Conservation (phyloP, 78 protist genomes). For the Dictyostelium capitatum region DNA sequence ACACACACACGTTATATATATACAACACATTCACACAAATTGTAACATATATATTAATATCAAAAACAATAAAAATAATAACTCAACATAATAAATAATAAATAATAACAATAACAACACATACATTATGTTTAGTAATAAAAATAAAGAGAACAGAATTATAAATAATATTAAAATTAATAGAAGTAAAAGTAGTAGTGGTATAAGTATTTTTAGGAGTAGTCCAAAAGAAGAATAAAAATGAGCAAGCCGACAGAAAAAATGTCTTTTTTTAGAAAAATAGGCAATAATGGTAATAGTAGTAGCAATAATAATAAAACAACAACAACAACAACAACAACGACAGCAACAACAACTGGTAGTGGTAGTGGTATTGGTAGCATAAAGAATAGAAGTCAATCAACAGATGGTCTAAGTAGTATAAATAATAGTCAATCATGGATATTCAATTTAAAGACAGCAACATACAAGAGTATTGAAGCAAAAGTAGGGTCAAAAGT, state of each 20-base stretch:
- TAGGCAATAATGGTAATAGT: not conserved
- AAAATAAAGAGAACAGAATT: constrained; percentile 6
- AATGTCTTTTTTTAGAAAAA: constrained; percentile 29
- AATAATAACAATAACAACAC: not conserved
- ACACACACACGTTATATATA: not conserved
- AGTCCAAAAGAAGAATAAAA: not conserved
- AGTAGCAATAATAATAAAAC: not conserved
- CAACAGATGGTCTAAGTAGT: constrained; percentile 5
- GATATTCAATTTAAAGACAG: constrained; percentile 25
- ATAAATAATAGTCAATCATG: constrained; percentile 16
- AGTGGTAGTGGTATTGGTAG: too few species aligned
- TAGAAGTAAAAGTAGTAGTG: not conserved
- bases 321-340: not conserved
- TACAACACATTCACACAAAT: not conserved
- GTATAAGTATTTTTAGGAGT: not conserved
- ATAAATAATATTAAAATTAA: not conserved
- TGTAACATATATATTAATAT: not conserved
- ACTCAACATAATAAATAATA: not conserved
- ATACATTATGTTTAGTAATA: constrained; percentile 22
- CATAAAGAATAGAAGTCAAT: constrained; percentile 8
- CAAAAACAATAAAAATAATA: not conserved
- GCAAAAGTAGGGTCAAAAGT: constrained; percentile 15
- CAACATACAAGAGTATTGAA: constrained; percentile 1
- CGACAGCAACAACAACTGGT: not conserved
- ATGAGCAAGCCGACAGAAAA: constrained; percentile 5